These are phyloP conservation scores for Camellia oleifera DNA, from an alignment of 179 eudicot genomes.

Conservation along the genomic window DNA sequence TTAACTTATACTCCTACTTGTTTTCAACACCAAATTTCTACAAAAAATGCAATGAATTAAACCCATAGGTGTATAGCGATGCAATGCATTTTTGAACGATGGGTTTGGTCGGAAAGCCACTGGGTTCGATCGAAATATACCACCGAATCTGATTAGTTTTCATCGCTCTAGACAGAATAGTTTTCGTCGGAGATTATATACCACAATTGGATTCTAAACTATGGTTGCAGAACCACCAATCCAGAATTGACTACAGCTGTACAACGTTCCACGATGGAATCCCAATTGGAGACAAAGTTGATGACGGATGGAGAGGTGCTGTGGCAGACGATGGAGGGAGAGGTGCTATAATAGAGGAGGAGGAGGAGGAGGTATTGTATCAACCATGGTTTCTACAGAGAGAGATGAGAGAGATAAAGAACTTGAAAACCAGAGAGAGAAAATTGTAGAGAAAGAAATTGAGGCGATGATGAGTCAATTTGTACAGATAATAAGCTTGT, in stretches of 20 bases:
- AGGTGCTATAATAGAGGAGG: too few species aligned
- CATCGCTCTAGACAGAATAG: slow-evolving; percentile 87
- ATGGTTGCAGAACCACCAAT: slow-evolving; percentile 53
- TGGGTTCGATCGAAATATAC: slow-evolving; percentile 33
- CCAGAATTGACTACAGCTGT: slow-evolving; percentile 68
- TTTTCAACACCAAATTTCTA: slow-evolving; percentile 48
- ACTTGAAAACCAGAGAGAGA: too few species aligned
- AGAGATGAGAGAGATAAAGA: too few species aligned
- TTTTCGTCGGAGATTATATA: slow-evolving; percentile 63
- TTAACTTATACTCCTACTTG: slow-evolving; percentile 34
- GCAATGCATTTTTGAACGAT: slow-evolving; percentile 51
- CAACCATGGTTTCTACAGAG: too few species aligned
- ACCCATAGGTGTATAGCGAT: slow-evolving; percentile 56
- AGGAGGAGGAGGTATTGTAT: too few species aligned
- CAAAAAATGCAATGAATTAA: slow-evolving; percentile 47
- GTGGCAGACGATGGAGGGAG: too few species aligned
- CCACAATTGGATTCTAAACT: slow-evolving; percentile 55
- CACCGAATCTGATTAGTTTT: slow-evolving; percentile 23
- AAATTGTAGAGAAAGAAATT: too few species aligned
- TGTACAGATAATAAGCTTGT: too few species aligned
- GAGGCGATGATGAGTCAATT: too few species aligned
- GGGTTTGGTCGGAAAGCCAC: slow-evolving; percentile 60
- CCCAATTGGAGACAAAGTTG: slow-evolving; percentile 38
- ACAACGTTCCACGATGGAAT: slow-evolving; percentile 87
- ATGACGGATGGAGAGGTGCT: too few species aligned